phyloP scores from a whole-genome alignment of 306 rosid species.

The Urtica urens region DNA sequence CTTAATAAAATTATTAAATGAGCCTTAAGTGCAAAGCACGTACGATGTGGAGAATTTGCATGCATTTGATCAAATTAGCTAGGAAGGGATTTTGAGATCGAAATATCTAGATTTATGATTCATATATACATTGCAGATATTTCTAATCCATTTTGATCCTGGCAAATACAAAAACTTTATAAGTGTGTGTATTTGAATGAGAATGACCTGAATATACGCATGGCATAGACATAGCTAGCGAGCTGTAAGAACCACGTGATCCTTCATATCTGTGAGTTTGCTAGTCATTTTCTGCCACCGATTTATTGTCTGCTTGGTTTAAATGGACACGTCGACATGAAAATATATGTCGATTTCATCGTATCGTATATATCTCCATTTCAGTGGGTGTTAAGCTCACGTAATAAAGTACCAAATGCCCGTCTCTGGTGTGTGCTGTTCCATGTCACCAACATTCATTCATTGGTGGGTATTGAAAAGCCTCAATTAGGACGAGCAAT shows the following conservation, averaged over 20 bases:
- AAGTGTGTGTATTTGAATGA: not conserved
- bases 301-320: not conserved
- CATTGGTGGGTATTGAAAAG: not conserved
- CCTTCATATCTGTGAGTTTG: constrained; percentile 1
- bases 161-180: too few species aligned
- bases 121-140: too few species aligned
- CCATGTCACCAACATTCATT: not conserved
- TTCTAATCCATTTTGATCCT: too few species aligned
- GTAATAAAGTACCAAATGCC: not conserved
- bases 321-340: constrained; percentile 8
- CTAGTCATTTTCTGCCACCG: constrained; percentile 7
- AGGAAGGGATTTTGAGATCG: too few species aligned
- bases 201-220: constrained; percentile 2
- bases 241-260: constrained; percentile 19
- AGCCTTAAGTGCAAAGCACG: too few species aligned
- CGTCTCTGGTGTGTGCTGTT: constrained; percentile 5
- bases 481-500: not conserved
- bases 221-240: not conserved
- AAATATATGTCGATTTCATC: constrained; percentile 5
- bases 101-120: too few species aligned
- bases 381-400: not conserved
- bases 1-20: too few species aligned
- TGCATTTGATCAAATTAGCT: too few species aligned
- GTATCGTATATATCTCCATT: not conserved
- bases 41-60: too few species aligned